phyloP scores from a whole-genome alignment of 768 basidiomycete genomes.

The Rhodotorula toruloides region DNA sequence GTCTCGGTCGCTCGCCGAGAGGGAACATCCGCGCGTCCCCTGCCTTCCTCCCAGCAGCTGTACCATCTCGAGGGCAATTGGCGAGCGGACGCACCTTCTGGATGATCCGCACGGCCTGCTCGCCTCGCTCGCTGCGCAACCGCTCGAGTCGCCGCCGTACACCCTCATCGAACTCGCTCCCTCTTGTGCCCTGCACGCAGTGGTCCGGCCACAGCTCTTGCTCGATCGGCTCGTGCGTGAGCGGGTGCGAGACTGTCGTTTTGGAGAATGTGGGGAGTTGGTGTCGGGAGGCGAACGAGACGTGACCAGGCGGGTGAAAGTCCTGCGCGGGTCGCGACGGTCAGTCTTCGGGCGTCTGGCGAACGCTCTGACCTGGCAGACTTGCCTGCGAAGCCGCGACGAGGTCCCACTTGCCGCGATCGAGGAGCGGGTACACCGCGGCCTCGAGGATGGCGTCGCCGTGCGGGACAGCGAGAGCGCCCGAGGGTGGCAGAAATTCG shows the following conservation, averaged over 20 bases:
- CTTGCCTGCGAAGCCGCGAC: conserved; percentile 50
- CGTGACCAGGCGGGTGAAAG: conserved; percentile 54
- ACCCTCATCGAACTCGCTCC: conserved; percentile 59
- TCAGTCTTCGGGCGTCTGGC: fast-evolving
- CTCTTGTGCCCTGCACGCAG: conserved; percentile 58
- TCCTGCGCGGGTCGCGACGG: conserved; percentile 42
- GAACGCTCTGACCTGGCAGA: neutral
- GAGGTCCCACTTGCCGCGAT: conserved; percentile 45
- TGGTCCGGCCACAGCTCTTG: conserved; percentile 78
- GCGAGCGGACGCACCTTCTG: conserved; percentile 44
- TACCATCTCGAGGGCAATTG: neutral
- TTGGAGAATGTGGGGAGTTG: conserved; percentile 50
- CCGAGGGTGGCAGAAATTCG: conserved; percentile 66
- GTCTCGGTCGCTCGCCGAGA: too few relatives aligned
- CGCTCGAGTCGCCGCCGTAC: conserved; percentile 54
- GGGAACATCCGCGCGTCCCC: too few relatives aligned
- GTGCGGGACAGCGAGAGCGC: conserved; percentile 64
- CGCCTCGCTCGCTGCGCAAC: conserved; percentile 30
- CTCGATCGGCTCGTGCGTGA: conserved; percentile 43
- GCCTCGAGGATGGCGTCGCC: conserved; percentile 57
- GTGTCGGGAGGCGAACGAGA: conserved; percentile 65
- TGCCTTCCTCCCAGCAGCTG: too few relatives aligned
- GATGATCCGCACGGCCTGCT: conserved; percentile 39
- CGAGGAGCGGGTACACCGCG: conserved; percentile 57
- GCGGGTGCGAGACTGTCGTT: conserved; percentile 45